A percentile compares a stretch with the other conserved stretches of the same genome.
Evolutionary conservation across 345 rosid genomes (phyloP).

Genomic region (Balakata baccata): DNA sequence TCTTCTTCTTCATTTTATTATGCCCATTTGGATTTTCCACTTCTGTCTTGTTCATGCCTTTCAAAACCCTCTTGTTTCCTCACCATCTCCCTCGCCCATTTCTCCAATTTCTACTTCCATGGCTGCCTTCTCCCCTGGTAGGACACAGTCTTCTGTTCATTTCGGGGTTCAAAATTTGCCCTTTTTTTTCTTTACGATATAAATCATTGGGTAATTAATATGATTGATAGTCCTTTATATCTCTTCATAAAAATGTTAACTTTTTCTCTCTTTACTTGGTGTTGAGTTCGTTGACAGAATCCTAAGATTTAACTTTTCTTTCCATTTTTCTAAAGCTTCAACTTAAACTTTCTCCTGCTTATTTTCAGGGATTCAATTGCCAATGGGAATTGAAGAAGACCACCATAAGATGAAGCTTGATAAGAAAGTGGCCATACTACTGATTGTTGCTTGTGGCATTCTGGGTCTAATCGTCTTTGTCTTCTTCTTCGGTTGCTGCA

Average conservation of each 20-base stretch:
- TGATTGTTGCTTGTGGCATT: constrained; percentile 55
- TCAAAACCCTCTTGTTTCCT: constrained; percentile 32
- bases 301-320: constrained; percentile 2
- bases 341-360: background rate
- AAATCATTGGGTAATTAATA: background rate
- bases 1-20: constrained; percentile 34
- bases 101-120: constrained; percentile 41
- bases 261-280: background rate
- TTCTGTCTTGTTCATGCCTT: constrained; percentile 26
- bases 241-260: background rate
- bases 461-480: constrained; percentile 39
- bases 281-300: background rate
- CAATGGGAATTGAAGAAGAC: constrained; percentile 39
- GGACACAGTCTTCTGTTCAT: no score
- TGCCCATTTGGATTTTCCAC: constrained; percentile 38
- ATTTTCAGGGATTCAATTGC: constrained; percentile 42
- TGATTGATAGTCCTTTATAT: background rate
- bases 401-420: constrained; percentile 35
- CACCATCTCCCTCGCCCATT: constrained; percentile 31
- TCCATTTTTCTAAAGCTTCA: no score
- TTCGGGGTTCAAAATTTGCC: background rate
- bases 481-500: constrained; percentile 49
- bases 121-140: constrained; percentile 67
- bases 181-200: background rate
- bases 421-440: constrained; percentile 42